Base-by-base conservation (phyloP, 495 filamentous ascomycete genomes). In the Choiromyces venosus region DNA sequence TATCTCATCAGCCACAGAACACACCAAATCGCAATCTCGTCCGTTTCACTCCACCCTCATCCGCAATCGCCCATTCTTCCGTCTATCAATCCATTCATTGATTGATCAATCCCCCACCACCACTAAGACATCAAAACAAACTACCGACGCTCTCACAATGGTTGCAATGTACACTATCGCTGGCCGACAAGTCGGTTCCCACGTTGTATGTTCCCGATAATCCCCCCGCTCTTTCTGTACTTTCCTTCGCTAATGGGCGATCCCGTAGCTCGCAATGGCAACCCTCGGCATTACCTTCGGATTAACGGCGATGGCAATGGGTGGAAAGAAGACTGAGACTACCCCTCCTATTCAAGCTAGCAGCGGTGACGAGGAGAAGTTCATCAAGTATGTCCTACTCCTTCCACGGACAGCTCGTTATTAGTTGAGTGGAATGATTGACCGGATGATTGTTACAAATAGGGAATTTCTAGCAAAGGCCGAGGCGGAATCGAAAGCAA, bases 321-420 rank as follows among this genome's bases (percentile, higher is more conserved):
- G 89, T 71, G 91, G 92, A 77, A 84, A 87, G 79, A 88, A 88
- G 83, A 88, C 89, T 84, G 84, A 89, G 83, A 77, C 87, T 81
- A 87, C 87, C 73, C 94, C 94, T 71, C 91, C 93, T 37, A 92
- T 97, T 86, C 91, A 94, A 83, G 93, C 94, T 65, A 85, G 86
- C 73, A 94, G 89, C 85, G 90, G 92, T 82, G 94, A 97, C 82
- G 94, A 99, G 88, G 93, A 96, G 86, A 89, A 90, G 79, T 99
- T 97, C 85, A 95, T 99, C 87, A 92, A 96, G 94, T 98, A 88
- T 82, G 91, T 83, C 16, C 36, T n/a, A 52, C 37, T 71, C 18
- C 33, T 61, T 18, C 0, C 10, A 61, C 12, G 2, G 18, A 16
- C 52, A 14, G 52, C 10, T 4, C 12, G 33, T 33, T 61, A 7